Base-by-base conservation (phyloP, 2,329 filamentous ascomycete genomes). In the Fusarium duplospermum region DNA sequence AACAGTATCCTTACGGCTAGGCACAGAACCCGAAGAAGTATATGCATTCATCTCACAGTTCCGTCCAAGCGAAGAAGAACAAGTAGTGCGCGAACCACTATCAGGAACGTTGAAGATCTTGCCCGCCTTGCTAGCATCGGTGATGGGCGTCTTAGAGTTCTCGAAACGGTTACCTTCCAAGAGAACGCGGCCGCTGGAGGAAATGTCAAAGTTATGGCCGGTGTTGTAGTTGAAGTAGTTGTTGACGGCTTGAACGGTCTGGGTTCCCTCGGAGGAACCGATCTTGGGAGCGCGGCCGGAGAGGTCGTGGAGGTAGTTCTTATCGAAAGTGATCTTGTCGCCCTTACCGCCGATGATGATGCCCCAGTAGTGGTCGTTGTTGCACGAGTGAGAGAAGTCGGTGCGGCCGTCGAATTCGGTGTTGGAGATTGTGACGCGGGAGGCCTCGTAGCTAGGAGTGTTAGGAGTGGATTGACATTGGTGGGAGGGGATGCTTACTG, bases 201-300 rank as follows among this genome's bases (percentile, higher is more conserved):
- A 77, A 35, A 83, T 78, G 56, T 85, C 86, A 68, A 88, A 87
- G 27, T 83, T 82, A 77, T 88, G 85, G 62, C 85, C 84, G 11
- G 76, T 77, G 75, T 81, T 84, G 67, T 81, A 77, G 70, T 80
- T 79, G 79, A 83, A 87, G 78, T 82, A 83, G 80, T 84, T 84
- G 80, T 85, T 85, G 66, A 56, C 31, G 83, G 82, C 83, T 67
- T 85, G 85, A 8, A 80, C 70, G 45, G 76, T 64, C 36, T 83
- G 81, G 42, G 79, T 79, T 61, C 79, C 80, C 27, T 45, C 52
- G 2, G 36, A 33, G 3, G 24, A 35, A 9, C 62, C 62, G 14
- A 87, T 78, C 76, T 86, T 84, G 33, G 85, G 85, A 6, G 81
- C 78, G 50, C 86, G 84, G 16, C 85, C 85, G 3, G 83, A 84